A percentile compares a stretch with the other conserved stretches of the same genome.
Conservation (phyloP, 352 stramenopile species). For the Albugo candida region DNA sequence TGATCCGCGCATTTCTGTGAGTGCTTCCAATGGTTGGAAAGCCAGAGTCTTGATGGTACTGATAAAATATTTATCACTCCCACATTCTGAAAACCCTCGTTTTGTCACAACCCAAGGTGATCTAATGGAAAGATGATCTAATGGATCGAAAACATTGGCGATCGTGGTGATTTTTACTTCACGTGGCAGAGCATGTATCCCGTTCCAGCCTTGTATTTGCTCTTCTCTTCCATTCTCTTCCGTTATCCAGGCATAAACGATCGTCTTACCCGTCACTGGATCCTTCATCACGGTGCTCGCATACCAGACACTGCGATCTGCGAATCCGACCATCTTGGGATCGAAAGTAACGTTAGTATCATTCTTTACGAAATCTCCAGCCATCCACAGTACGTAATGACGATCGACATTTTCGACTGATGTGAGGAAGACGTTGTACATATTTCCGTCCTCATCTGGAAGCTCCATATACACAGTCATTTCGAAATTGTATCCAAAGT, state of each 20-base stretch:
- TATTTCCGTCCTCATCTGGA: conserved; percentile 26
- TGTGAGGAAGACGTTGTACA: conserved; percentile 46
- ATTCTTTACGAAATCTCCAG: conserved; percentile 6
- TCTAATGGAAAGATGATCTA: conserved; percentile 20
- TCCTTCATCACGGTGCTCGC: conserved; percentile 47
- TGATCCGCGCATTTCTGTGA: conserved; percentile 30
- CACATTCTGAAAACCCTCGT: too few relatives aligned
- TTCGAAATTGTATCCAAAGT: conserved; percentile 48
- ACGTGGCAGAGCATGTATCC: conserved; percentile 34
- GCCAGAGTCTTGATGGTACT: conserved; percentile 52
- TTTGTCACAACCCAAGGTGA: conserved; percentile 26
- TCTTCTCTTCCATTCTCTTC: conserved; percentile 22
- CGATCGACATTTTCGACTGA: conserved; percentile 24
- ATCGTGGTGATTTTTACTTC: conserved; percentile 29
- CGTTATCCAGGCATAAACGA: conserved; percentile 40
- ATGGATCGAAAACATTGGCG: conserved; percentile 24
- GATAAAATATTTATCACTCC: conserved; percentile 5
- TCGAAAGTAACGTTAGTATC: conserved; percentile 12
- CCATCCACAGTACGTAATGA: conserved; percentile 44
- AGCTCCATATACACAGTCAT: conserved; percentile 43
- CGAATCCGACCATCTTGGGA: conserved; percentile 34
- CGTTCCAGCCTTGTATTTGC: conserved; percentile 48
- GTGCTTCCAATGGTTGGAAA: conserved; percentile 21
- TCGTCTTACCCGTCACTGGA: conserved; percentile 25
- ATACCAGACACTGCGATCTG: conserved; percentile 46